Evolutionary conservation across 768 basidiomycete species (phyloP).

Genomic region (Xerocomellus dryophilus): DNA sequence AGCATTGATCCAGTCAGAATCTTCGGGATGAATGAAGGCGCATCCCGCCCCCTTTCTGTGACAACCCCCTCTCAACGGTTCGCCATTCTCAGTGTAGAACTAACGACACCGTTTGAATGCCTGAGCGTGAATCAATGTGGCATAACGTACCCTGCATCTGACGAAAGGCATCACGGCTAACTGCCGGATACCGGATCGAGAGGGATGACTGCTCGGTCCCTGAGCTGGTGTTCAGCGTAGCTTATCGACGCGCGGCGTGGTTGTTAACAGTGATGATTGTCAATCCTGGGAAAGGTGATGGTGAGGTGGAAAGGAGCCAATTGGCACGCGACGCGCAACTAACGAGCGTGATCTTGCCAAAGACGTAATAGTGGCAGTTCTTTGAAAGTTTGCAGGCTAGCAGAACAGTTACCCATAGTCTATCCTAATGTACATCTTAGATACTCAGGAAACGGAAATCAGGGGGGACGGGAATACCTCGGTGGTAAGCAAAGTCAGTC

Average conservation of each 20-base stretch:
- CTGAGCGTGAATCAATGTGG: slow-evolving; percentile 1
- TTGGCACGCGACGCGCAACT: slow-evolving; percentile 2
- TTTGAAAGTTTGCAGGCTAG: not conserved
- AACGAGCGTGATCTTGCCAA: not conserved
- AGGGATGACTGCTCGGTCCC: not conserved
- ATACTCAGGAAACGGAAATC: not conserved
- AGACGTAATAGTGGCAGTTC: not conserved
- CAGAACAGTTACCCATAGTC: not conserved
- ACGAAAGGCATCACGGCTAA: slow-evolving; percentile 20
- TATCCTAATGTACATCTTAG: slow-evolving; percentile 12
- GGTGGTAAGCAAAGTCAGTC: too few species aligned
- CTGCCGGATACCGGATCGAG: not conserved
- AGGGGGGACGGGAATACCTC: not conserved
- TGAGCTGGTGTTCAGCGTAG: not conserved
- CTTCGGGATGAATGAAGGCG: slow-evolving; percentile 31
- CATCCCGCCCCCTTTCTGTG: slow-evolving; percentile 20
- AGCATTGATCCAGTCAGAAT: slow-evolving; percentile 24
- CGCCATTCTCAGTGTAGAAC: slow-evolving; percentile 33
- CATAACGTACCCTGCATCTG: slow-evolving; percentile 25
- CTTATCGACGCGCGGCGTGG: slow-evolving; percentile 3
- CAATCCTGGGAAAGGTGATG: not conserved
- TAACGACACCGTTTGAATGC: slow-evolving; percentile 6
- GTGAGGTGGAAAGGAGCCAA: not conserved
- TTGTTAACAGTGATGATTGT: not conserved
- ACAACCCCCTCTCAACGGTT: slow-evolving; percentile 29